phyloP scores from a whole-genome alignment of 495 filamentous ascomycete species.

The Margaritispora aquatica region DNA sequence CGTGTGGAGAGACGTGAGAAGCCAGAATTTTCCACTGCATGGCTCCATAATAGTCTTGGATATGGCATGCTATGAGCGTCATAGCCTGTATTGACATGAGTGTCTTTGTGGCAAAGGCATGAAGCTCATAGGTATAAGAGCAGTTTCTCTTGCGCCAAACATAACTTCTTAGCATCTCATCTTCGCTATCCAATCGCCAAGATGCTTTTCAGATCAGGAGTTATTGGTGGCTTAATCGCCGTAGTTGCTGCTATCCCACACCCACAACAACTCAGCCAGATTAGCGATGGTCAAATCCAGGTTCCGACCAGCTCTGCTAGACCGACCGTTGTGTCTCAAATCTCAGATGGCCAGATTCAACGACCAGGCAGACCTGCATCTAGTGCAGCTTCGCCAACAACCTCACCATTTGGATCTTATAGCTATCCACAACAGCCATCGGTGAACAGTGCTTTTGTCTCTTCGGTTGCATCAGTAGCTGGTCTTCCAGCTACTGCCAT shows the following conservation, averaged over 20 bases:
- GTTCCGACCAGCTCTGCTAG: not conserved
- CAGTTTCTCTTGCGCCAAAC: not conserved
- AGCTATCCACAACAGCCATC: conserved; percentile 6
- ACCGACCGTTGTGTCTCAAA: not conserved
- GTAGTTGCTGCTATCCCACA: conserved; percentile 6
- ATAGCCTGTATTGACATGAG: too few species aligned
- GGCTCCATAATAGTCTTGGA: too few species aligned
- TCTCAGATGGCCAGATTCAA: conserved; percentile 7
- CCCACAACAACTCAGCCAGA: not conserved
- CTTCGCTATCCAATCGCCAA: not conserved
- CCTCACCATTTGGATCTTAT: conserved; percentile 6
- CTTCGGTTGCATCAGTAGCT: conserved; percentile 11
- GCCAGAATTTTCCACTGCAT: too few species aligned
- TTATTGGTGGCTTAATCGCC: conserved; percentile 11
- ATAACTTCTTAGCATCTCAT: not conserved
- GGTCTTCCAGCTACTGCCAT: conserved; percentile 15
- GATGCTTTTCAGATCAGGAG: conserved; percentile 14
- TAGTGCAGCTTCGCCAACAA: not conserved
- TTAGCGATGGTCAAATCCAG: conserved; percentile 8
- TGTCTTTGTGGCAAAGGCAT: too few species aligned
- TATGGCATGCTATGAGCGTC: too few species aligned
- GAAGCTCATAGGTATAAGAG: conserved; percentile 3
- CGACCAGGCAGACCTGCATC: not conserved
- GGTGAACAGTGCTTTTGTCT: conserved; percentile 10
- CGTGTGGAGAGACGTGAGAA: not conserved